Conservation (phyloP, 2,329 filamentous ascomycete genomes). For the Colletotrichum limetticola region DNA sequence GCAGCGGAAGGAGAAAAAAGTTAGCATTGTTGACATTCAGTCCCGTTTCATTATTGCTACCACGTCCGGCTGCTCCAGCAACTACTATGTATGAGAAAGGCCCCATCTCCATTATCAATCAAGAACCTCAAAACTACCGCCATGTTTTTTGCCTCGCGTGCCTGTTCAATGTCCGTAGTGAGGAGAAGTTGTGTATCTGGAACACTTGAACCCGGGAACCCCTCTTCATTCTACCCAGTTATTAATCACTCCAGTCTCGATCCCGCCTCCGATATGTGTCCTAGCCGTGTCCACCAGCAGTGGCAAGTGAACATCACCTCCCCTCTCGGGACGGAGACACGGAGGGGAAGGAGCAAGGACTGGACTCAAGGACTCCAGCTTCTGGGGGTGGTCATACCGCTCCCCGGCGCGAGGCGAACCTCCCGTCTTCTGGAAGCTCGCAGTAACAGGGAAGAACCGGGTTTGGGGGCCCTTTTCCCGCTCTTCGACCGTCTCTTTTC, state of each 20-base stretch:
- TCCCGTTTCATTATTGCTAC: background rate
- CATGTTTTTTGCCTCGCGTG: background rate
- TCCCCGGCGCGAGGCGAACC: constrained; percentile 17
- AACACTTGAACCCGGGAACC: constrained; percentile 1
- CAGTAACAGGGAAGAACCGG: background rate
- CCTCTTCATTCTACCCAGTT: background rate
- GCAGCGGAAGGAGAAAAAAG: background rate
- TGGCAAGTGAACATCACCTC: constrained; percentile 1
- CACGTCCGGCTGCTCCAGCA: constrained; percentile 22
- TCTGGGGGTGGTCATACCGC: constrained; percentile 1
- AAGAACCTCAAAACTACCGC: background rate
- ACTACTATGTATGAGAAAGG: background rate
- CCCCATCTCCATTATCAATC: background rate
- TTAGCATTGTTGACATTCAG: constrained; percentile 6
- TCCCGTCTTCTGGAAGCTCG: constrained; percentile 20
- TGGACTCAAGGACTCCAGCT: background rate
- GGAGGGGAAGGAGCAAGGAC: background rate
- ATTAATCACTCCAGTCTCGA: background rate
- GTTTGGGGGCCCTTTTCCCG: constrained; percentile 4
- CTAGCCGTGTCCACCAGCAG: background rate
- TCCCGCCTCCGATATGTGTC: background rate
- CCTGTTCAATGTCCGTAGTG: too few species aligned
- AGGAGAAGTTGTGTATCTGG: constrained; percentile 23
- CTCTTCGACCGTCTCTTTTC: background rate
- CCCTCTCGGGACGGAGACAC: constrained; percentile 18